Evolutionary conservation across 78 protist genomes (phyloP).

Genomic region (Dictyostelium citrinum): DNA sequence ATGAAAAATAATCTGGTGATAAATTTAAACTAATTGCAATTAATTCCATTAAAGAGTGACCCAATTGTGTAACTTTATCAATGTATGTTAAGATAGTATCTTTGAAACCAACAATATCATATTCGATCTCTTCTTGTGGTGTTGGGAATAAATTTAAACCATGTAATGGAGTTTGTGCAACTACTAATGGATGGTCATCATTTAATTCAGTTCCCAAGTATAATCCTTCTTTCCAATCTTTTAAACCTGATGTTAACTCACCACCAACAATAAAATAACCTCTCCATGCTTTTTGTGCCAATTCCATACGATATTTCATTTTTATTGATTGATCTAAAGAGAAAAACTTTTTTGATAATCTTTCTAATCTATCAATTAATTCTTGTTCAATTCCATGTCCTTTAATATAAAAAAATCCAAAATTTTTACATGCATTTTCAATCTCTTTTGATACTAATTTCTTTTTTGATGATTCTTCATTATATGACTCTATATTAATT

Average conservation of each 20-base stretch:
- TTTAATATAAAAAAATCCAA: constrained; percentile 67
- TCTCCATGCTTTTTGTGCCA: constrained; percentile 62
- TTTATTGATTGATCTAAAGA: not conserved
- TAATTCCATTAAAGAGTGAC: constrained; percentile 53
- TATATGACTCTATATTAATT: not conserved
- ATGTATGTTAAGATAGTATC: constrained; percentile 26
- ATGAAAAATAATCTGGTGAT: constrained; percentile 6
- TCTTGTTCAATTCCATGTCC: constrained; percentile 49
- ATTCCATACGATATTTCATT: constrained; percentile 38
- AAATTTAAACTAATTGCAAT: constrained; percentile 29
- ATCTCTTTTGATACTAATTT: not conserved
- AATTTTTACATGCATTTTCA: not conserved
- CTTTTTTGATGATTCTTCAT: not conserved
- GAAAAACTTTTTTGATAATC: constrained; percentile 35
- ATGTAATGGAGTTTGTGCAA: constrained; percentile 18
- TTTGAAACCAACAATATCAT: constrained; percentile 10
- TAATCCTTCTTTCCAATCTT: constrained; percentile 72
- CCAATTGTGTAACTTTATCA: constrained; percentile 15
- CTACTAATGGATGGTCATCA: constrained; percentile 19
- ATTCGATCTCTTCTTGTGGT: not conserved
- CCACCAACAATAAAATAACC: constrained; percentile 69
- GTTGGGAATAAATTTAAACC: not conserved
- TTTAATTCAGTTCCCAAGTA: constrained; percentile 56
- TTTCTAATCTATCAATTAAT: constrained; percentile 41
- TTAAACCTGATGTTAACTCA: constrained; percentile 30